A percentile compares a stretch with the other conserved stretches of the same genome.
These are phyloP conservation scores for Rosa rugosa DNA, from an alignment of 306 rosid species.

Conservation along the genomic window DNA sequence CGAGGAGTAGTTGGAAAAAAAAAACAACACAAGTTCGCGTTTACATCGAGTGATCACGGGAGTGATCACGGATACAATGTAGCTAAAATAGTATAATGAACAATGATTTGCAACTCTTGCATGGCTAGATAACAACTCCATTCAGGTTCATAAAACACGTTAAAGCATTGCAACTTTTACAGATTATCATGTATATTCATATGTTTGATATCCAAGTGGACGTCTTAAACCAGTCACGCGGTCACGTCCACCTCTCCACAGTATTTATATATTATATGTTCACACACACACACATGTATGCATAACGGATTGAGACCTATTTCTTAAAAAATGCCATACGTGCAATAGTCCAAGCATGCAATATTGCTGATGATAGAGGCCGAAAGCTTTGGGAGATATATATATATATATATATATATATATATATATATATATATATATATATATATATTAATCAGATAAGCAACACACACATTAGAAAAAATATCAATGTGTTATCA, in stretches of 20 bases:
- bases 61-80: not conserved
- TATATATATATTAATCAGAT: not conserved
- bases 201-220: no score
- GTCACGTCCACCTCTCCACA: no score
- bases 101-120: not conserved
- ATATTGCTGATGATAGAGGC: not conserved
- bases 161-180: no score
- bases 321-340: not conserved
- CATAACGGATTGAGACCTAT: not conserved
- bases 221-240: no score
- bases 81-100: not conserved
- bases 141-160: not conserved
- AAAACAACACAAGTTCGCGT: not conserved
- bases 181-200: not conserved
- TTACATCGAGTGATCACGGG: not conserved
- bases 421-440: not conserved
- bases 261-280: no score
- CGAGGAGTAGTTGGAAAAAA: not conserved
- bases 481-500: slow-evolving; percentile 5
- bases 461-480: not conserved
- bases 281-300: no score
- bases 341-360: not conserved
- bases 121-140: not conserved
- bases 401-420: no score
- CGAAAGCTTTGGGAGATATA: not conserved